Conservation (phyloP, 805 yeast genomes). For the Pichia heedii region DNA sequence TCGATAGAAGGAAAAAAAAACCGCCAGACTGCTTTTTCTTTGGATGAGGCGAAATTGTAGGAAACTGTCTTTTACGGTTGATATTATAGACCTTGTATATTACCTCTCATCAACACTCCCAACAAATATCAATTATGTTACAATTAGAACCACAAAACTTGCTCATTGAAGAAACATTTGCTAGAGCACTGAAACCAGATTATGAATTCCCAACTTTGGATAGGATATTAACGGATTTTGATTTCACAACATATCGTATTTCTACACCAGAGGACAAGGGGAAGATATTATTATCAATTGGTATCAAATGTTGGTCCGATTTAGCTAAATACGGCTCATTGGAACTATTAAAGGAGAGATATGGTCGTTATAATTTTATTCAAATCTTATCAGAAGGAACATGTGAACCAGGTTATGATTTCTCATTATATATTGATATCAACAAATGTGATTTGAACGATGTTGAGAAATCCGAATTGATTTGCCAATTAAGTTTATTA, state of each 20-base stretch:
- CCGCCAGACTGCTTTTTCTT: background rate
- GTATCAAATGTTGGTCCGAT: conserved; percentile 71
- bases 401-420: conserved; percentile 75
- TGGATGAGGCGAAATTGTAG: no score
- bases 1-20: no score
- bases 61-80: no score
- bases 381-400: conserved; percentile 25
- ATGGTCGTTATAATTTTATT: conserved; percentile 33
- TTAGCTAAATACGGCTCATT: conserved; percentile 58
- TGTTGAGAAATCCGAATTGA: conserved; percentile 42
- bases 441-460: conserved; percentile 24
- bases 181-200: conserved; percentile 53
- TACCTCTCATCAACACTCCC: background rate
- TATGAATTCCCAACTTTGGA: conserved; percentile 51
- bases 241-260: conserved; percentile 88
- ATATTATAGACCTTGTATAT: no score
- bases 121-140: conserved; percentile 59
- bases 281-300: conserved; percentile 55
- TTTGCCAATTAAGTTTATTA: conserved; percentile 60
- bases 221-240: conserved; percentile 89
- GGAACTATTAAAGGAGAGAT: conserved; percentile 42
- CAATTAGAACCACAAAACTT: conserved; percentile 80
- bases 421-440: conserved; percentile 61
- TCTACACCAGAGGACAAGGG: conserved; percentile 77
- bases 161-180: conserved; percentile 70